Evolutionary conservation across 495 filamentous ascomycete genomes (phyloP), one percentile per base, ranked within the genome.

Genomic region (Physcia stellaris): DNA sequence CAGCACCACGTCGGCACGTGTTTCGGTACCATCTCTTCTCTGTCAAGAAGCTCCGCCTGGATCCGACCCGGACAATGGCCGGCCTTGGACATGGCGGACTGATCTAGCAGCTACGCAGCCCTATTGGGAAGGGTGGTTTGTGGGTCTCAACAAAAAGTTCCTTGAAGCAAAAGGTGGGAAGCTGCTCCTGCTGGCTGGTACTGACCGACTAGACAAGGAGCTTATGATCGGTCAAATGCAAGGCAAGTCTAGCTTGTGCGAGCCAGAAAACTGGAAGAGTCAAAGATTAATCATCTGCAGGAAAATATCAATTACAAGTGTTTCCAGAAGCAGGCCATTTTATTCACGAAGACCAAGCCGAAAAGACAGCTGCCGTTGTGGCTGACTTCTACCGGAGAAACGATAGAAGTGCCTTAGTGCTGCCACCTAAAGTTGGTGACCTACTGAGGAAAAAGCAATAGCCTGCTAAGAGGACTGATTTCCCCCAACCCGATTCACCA

Each of bases 181-280:
- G 59, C 53, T 96, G 42, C 62, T 99, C 19, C 60, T 99, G 20
- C 70, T 99, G 12, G 92, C 90, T 4, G 90, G 90, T 4, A 96
- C 90, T 11, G 90, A 99, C 59, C 68, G 92, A 39, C 58, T 99
- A 34, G 90, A 96, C 54, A 92, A 82, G 50, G 90, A 96, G 49
- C 57, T 96, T 46, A 94, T 87, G 61, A 96, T 96, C 54, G 90
- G 86, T 12, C 90, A 96, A 59, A 94, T 94, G 86, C 86, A 94
- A 70, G 86, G 86, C 80, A 60, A 20, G 59, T 53, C 13, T 35
- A 29, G 6, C 13, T 22, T 20, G 22, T 13, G 19, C 30, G 16
- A 32, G 7, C 12, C 29, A 7, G n/a, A n/a, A n/a, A n/a, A n/a
- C 19, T 9, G 30, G 30, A 15, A 2, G 30, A 16, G 7, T 15